phyloP scores from a whole-genome alignment of 305 asterid genomes.

The Monarda citriodora region DNA sequence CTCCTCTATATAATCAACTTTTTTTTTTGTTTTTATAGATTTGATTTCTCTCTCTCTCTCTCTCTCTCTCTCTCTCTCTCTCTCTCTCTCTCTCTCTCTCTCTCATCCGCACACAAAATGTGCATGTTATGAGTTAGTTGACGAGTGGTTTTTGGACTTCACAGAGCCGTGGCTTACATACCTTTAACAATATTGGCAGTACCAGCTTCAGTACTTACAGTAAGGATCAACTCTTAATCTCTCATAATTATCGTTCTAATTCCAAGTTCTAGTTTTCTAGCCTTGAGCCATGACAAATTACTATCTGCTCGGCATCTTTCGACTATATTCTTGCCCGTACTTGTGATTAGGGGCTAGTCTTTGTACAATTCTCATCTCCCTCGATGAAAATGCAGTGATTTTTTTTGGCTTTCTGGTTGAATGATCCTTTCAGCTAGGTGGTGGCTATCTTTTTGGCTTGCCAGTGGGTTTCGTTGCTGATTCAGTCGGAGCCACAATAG shows the following conservation, averaged over 20 bases:
- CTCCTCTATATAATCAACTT: too few relatives aligned
- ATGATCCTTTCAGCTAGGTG: conserved; percentile 77
- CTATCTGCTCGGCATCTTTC: neutral
- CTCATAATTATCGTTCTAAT: conserved; percentile 5
- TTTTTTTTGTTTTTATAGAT: too few relatives aligned
- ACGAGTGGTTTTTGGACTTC: conserved; percentile 24
- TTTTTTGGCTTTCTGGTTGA: conserved; percentile 6
- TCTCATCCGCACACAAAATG: too few relatives aligned
- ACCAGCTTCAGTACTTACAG: conserved; percentile 97
- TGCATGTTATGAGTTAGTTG: conserved; percentile 1
- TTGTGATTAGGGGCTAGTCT: neutral
- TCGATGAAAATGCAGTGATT: neutral
- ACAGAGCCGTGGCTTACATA: conserved; percentile 96
- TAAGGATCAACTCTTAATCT: conserved; percentile 31
- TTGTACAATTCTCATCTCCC: neutral
- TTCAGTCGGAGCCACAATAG: conserved; percentile 90
- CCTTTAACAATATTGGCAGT: conserved; percentile 94
- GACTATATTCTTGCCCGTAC: neutral
- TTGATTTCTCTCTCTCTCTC: neutral
- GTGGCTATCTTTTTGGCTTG: conserved; percentile 97
- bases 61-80: neutral
- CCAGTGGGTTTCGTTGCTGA: conserved; percentile 93
- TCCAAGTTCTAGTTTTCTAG: conserved; percentile 8
- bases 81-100: neutral
- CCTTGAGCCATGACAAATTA: neutral